Conservation (phyloP, 2,329 filamentous ascomycete genomes). For the Dactylellina haptotyla region DNA sequence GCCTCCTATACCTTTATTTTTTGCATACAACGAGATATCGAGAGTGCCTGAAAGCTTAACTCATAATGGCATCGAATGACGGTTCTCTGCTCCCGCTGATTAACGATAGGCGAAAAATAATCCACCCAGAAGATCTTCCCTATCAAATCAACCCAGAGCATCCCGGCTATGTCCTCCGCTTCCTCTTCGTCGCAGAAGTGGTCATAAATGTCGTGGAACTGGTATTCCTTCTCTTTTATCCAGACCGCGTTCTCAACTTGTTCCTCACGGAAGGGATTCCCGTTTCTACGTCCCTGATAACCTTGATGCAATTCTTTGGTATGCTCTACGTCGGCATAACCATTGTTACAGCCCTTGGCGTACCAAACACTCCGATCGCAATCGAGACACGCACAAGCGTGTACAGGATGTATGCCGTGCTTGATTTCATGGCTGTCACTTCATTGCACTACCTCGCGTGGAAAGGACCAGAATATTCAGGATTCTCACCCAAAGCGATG, state of each 20-base stretch:
- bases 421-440: not conserved
- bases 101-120: no score
- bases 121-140: no score
- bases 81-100: no score
- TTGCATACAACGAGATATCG: no score
- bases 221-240: not conserved
- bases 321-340: conserved; percentile 4
- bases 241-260: not conserved
- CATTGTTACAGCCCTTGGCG: not conserved
- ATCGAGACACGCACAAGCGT: conserved; percentile 4
- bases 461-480: conserved; percentile 7
- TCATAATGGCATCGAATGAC: no score
- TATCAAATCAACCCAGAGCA: no score
- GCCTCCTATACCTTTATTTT: no score
- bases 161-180: no score
- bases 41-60: no score
- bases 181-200: no score
- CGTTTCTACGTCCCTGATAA: not conserved
- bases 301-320: conserved; percentile 10
- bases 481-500: conserved; percentile 1
- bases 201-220: no score
- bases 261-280: not conserved
- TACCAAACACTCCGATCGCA: conserved; percentile 5
- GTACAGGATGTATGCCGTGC: conserved; percentile 1
- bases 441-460: not conserved